phyloP scores from a whole-genome alignment of 768 basidiomycete species.

The Leccinellum rugosiceps region DNA sequence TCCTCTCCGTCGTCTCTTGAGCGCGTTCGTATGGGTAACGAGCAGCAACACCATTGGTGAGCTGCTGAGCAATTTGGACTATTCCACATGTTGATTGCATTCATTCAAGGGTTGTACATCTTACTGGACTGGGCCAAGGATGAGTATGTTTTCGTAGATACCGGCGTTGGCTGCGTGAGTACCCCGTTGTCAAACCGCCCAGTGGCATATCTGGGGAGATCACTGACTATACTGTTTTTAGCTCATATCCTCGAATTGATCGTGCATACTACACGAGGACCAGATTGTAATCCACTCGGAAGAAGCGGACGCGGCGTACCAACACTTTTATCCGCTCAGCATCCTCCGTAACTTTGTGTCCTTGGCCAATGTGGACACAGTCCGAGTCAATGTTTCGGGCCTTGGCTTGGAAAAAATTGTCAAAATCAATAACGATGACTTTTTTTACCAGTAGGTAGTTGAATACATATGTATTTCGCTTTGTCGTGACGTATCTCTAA shows the following conservation, averaged over 20 bases:
- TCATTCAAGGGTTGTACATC: conserved; percentile 57
- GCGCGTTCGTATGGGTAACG: conserved; percentile 69
- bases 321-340: conserved; percentile 63
- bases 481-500: too few relatives aligned
- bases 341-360: conserved; percentile 30
- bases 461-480: too few relatives aligned
- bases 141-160: conserved; percentile 72
- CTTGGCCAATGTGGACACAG: too few relatives aligned
- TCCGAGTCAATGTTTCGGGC: too few relatives aligned
- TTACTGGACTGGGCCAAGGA: conserved; percentile 63
- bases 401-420: too few relatives aligned
- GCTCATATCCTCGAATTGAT: conserved; percentile 73
- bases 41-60: conserved; percentile 35
- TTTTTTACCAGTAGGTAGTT: too few relatives aligned
- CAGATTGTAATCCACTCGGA: conserved; percentile 76
- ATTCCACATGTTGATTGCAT: neutral
- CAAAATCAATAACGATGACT: too few relatives aligned
- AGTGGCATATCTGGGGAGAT: neutral
- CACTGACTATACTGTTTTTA: conserved; percentile 25
- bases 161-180: conserved; percentile 70
- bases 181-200: conserved; percentile 1
- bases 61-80: neutral
- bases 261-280: conserved; percentile 63
- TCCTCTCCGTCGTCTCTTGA: conserved; percentile 54
- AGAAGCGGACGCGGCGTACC: conserved; percentile 60